Base-by-base conservation (phyloP, 495 filamentous ascomycete species). In the Penicillium flavigenum region DNA sequence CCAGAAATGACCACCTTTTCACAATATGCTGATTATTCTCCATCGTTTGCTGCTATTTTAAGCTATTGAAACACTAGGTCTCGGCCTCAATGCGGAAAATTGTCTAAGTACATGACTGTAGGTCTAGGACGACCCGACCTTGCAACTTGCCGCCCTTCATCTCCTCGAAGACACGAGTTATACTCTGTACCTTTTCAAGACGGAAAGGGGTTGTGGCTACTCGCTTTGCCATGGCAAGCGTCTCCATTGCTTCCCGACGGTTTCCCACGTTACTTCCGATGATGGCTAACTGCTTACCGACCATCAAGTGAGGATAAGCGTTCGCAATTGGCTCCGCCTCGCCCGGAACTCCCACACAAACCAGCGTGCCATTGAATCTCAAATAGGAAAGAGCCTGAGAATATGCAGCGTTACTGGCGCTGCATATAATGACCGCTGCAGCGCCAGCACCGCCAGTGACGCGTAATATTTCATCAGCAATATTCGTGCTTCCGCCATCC, bases 281-380 rank as follows among this genome's bases (percentile, higher is more conserved):
- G 17, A 58, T 42, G 7, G 1, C 17, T 5, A 51, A 22, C 11
- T 58, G 56, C 48, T 58, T 58, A 8, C n/a, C 29, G 19, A 52
- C 49, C 31, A 58, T 52, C 41, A 42, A 20, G 10, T 51, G 42
- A 42, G 56, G 56, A 12, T 22, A 52, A 10, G 43, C 48, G 3
- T 29, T 22, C 1, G 19, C 56, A 20, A 58, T 58, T 20, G 56
- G 48, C 5, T 47, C 9, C 3, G 43, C 14, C 3, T 53, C 31
- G 11, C 26, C 39, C 19, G 84, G 84, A 44, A 88, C 70, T 5
- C 84, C 84, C 8, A 86, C 80, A 57, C 83, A 85, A 4, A 86
- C 66, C 17, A 79, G 53, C 2, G 77, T 73, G 1, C 84, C 84
- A 38, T 77, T 75, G 61, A 85, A 86, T 2, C 72, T 64, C 11